These are phyloP conservation scores for Brettanomyces sp. DNA, from an alignment of 805 yeast genomes.

Conservation along the genomic window DNA sequence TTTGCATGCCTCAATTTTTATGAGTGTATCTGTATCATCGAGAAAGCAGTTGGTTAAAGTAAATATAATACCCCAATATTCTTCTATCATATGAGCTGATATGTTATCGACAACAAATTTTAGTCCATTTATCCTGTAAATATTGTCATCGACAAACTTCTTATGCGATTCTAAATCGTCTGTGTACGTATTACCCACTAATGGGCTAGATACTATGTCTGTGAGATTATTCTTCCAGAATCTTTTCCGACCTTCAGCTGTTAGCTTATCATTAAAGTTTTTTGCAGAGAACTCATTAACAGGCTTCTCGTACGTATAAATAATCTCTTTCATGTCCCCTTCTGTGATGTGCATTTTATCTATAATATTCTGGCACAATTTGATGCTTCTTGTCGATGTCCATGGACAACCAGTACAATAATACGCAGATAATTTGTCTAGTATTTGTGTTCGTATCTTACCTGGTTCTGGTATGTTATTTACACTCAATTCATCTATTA, in stretches of 20 bases:
- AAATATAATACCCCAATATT: conserved; percentile 18
- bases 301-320: background rate
- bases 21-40: conserved; percentile 20
- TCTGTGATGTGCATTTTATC: background rate
- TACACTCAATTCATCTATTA: background rate
- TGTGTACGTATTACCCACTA: background rate
- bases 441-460: background rate
- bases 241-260: background rate
- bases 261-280: background rate
- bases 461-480: no score
- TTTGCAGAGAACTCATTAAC: background rate
- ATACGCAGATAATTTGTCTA: background rate
- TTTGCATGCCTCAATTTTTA: conserved; percentile 16
- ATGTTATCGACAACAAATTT: background rate
- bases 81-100: conserved; percentile 6
- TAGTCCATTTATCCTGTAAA: background rate
- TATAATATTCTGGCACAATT: background rate
- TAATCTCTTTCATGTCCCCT: background rate
- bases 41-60: conserved; percentile 19
- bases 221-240: background rate
- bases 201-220: background rate
- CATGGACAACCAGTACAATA: conserved; percentile 1
- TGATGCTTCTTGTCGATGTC: background rate
- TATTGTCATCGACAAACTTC: background rate
- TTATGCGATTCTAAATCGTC: background rate